Conservation (phyloP, 129 eudicot species). For the Cynara cardunculus region DNA sequence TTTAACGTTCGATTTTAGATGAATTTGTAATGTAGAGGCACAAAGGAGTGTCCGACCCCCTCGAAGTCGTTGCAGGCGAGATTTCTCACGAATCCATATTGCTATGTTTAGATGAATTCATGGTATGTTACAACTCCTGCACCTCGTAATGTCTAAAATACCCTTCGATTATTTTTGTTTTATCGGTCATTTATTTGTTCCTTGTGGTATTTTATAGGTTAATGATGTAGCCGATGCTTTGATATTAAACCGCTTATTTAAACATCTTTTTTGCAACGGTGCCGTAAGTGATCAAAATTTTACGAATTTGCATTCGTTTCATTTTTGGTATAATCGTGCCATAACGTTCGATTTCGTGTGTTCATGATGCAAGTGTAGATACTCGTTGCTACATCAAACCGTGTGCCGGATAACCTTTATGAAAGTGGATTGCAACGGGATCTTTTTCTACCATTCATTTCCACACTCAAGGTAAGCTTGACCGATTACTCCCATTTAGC, state of each 20-base stretch:
- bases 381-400: constrained; percentile 92
- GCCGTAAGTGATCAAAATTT: constrained; percentile 46
- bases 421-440: constrained; percentile 95
- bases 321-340: neutral
- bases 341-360: neutral
- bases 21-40: constrained; percentile 58
- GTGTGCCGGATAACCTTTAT: constrained; percentile 90
- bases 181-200: neutral
- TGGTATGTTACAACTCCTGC: constrained; percentile 48
- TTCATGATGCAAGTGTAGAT: constrained; percentile 43
- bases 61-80: constrained; percentile 91
- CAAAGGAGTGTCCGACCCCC: constrained; percentile 90
- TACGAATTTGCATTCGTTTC: neutral
- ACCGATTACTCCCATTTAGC: neutral
- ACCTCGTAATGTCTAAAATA: constrained; percentile 10
- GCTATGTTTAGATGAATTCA: constrained; percentile 89
- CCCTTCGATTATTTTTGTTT: neutral
- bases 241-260: constrained; percentile 81
- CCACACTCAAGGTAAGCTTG: constrained; percentile 66
- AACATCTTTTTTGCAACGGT: constrained; percentile 71
- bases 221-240: constrained; percentile 96
- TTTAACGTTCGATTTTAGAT: neutral
- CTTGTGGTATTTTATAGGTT: constrained; percentile 40
- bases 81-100: constrained; percentile 81
- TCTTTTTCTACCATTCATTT: constrained; percentile 91